Evolutionary conservation across 1,284 basidiomycete species (phyloP).

Genomic region (Pholiota adiposa): DNA sequence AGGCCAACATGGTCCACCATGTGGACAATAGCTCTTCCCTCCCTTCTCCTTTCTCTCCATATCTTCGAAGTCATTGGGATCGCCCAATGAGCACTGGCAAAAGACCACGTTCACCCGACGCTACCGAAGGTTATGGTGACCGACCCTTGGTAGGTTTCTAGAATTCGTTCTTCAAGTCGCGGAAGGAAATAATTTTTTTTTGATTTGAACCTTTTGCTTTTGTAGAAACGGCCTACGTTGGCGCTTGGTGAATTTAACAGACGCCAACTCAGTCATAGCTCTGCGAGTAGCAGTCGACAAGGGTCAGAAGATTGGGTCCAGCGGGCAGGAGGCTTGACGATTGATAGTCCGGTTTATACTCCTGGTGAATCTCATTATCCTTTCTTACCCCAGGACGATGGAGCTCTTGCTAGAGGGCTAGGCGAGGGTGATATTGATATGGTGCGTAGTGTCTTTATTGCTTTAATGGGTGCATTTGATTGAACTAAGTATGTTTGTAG

Average conservation of each 20-base stretch:
- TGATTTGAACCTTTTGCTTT: not conserved
- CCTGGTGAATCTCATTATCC: slow-evolving; percentile 16
- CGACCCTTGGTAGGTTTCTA: slow-evolving; percentile 52
- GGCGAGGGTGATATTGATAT: slow-evolving; percentile 37
- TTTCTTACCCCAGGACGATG: slow-evolving; percentile 10
- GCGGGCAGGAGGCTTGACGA: slow-evolving; percentile 60
- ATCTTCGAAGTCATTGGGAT: slow-evolving; percentile 40
- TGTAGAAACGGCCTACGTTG: slow-evolving; percentile 61
- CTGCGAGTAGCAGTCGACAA: slow-evolving; percentile 40
- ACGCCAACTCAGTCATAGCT: slow-evolving; percentile 25
- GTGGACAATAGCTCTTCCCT: slow-evolving; percentile 53
- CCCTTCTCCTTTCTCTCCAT: slow-evolving; percentile 25
- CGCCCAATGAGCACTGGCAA: slow-evolving; percentile 40
- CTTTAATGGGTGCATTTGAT: not conserved
- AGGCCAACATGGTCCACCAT: slow-evolving; percentile 41
- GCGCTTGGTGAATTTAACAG: slow-evolving; percentile 28
- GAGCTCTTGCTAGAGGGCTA: slow-evolving; percentile 7
- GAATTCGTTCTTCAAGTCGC: not conserved
- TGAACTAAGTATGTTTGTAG: slow-evolving; percentile 6
- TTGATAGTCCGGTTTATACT: slow-evolving; percentile 53
- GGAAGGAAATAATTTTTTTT: not conserved
- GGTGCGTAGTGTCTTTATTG: slow-evolving; percentile 32
- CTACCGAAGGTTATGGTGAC: slow-evolving; percentile 44
- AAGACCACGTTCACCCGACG: slow-evolving; percentile 60
- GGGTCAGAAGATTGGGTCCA: slow-evolving; percentile 70